These are phyloP conservation scores for Pestalotiopsis sp. DNA, from an alignment of 2,329 filamentous ascomycete genomes.

Conservation along the genomic window DNA sequence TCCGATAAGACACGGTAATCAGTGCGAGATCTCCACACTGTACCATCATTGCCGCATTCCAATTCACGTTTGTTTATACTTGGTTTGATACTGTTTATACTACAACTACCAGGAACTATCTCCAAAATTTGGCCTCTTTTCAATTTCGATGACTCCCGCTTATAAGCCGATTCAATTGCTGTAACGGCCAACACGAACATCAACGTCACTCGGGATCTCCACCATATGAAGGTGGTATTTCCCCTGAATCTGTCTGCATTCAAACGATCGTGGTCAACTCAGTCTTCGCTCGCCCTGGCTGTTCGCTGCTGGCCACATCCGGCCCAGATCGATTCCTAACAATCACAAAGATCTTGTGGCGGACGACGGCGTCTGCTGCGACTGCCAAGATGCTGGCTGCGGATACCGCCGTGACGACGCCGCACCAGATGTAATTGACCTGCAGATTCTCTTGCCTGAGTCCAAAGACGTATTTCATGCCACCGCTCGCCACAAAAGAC, in stretches of 20 bases:
- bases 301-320: not conserved
- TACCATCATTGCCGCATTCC: not conserved
- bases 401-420: not conserved
- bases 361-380: not conserved
- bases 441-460: not conserved
- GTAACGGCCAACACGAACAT: no score
- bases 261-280: not conserved
- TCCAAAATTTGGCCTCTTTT: no score
- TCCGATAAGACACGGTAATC: slow-evolving; percentile 2
- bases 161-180: no score
- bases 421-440: not conserved
- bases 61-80: not conserved
- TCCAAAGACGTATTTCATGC: not conserved
- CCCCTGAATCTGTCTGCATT: not conserved
- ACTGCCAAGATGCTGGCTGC: not conserved
- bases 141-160: no score
- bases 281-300: not conserved
- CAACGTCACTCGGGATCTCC: no score
- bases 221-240: no score
- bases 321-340: not conserved
- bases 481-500: slow-evolving; percentile 1
- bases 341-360: not conserved
- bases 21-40: not conserved
- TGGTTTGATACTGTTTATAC: no score
- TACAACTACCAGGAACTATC: no score